These are phyloP conservation scores for Neofusicoccum cordaticola DNA, from an alignment of 2,329 filamentous ascomycete genomes.

Conservation along the genomic window DNA sequence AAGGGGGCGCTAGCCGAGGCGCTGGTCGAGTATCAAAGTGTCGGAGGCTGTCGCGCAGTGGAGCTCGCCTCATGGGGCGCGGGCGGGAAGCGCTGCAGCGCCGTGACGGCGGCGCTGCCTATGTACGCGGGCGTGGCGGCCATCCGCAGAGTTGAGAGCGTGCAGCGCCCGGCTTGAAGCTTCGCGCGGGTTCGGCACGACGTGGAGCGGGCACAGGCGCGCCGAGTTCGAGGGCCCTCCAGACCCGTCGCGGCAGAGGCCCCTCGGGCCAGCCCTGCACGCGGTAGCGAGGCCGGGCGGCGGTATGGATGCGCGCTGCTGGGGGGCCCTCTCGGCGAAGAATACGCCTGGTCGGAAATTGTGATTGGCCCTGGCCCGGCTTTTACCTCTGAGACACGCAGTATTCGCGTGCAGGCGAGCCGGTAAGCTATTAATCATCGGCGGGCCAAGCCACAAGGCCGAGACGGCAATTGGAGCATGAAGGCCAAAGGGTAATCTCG, in stretches of 20 bases:
- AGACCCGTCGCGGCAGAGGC: not conserved
- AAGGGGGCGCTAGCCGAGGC: constrained; percentile 9
- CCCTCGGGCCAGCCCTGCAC: not conserved
- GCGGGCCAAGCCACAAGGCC: constrained; percentile 13
- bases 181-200: not conserved
- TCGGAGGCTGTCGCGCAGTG: constrained; percentile 8
- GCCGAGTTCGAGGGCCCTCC: not conserved
- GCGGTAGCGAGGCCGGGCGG: constrained; percentile 1
- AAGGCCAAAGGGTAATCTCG: constrained; percentile 12
- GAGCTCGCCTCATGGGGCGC: not conserved
- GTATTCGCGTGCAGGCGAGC: constrained; percentile 4
- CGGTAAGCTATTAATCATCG: constrained; percentile 17
- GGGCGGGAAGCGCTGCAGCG: not conserved
- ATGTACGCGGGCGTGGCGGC: not conserved
- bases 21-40: constrained; percentile 9
- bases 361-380: not conserved
- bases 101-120: not conserved
- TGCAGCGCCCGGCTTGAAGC: not conserved
- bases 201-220: not conserved
- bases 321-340: constrained; percentile 1
- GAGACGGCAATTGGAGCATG: constrained; percentile 6
- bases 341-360: constrained; percentile 8
- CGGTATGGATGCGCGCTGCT: not conserved
- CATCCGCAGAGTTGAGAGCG: not conserved
- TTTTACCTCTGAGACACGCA: constrained; percentile 11